phyloP scores from a whole-genome alignment of 1,139 yeast genomes.

The Kodamaea anthophila region DNA sequence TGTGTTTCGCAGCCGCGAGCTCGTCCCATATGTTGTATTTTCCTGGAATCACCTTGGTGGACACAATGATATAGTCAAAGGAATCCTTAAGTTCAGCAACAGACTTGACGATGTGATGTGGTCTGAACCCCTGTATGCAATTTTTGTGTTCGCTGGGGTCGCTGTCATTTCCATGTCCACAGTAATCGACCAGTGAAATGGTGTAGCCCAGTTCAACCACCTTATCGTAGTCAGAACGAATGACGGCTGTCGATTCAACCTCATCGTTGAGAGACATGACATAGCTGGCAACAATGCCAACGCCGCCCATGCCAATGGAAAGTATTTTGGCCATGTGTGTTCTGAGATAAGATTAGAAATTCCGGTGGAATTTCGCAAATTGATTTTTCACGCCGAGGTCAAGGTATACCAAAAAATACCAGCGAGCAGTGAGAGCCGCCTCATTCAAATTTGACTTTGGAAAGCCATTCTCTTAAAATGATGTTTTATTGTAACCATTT shows the following conservation, averaged over 20 bases:
- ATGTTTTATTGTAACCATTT: too few species aligned
- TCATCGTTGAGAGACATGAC: conserved; percentile 43
- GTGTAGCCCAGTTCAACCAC: conserved; percentile 24
- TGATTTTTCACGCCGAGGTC: too few species aligned
- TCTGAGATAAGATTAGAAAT: too few species aligned
- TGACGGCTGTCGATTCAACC: conserved; percentile 26
- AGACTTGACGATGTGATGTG: conserved; percentile 19
- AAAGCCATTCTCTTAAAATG: too few species aligned
- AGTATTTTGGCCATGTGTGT: conserved; percentile 40
- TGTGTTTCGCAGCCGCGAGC: conserved; percentile 9
- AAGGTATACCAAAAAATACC: too few species aligned
- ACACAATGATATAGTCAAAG: conserved; percentile 27
- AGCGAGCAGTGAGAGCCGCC: too few species aligned
- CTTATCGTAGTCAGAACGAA: conserved; percentile 27
- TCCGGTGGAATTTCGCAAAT: too few species aligned
- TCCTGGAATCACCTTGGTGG: conserved; percentile 30
- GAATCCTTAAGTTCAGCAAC: conserved; percentile 21
- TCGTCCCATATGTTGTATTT: conserved; percentile 20
- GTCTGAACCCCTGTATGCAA: conserved; percentile 19
- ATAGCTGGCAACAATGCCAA: conserved; percentile 65
- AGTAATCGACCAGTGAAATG: conserved; percentile 23
- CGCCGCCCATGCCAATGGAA: conserved; percentile 69
- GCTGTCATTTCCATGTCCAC: conserved; percentile 14
- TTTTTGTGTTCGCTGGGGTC: conserved; percentile 14
- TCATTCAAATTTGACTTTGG: too few species aligned